phyloP scores from a whole-genome alignment of 148 eudicot species.

The Rhododendron molle region DNA sequence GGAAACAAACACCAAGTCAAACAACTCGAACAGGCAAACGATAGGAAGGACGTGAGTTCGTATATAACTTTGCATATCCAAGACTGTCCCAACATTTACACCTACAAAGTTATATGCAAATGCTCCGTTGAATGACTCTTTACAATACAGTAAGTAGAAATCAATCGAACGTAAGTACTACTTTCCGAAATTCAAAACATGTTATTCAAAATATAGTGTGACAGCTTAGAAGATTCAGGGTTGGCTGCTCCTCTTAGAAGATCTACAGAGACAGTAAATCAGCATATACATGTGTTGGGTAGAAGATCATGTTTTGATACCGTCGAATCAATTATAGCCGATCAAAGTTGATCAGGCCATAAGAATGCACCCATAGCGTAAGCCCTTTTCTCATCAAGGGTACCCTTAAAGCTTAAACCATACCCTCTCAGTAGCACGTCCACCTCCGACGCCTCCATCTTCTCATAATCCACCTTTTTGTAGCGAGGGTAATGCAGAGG shows the following conservation, averaged over 20 bases:
- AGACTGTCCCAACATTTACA: no score
- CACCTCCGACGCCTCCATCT: conserved; percentile 26
- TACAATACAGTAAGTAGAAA: neutral
- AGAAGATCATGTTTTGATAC: neutral
- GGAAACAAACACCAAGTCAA: neutral
- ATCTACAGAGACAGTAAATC: neutral
- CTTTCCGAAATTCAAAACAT: neutral
- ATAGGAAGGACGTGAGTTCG: neutral
- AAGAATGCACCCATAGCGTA: conserved; percentile 27
- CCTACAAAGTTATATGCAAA: neutral
- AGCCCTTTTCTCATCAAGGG: conserved; percentile 22
- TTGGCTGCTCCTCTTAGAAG: neutral
- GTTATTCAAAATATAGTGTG: neutral
- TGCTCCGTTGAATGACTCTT: neutral
- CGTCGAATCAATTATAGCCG: neutral
- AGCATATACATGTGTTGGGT: neutral
- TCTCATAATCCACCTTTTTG: conserved; percentile 18
- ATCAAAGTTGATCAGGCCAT: conserved; percentile 26
- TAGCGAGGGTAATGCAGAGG: conserved; percentile 33
- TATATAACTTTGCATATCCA: no score
- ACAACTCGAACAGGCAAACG: neutral
- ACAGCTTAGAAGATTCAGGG: neutral
- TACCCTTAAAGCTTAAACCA: conserved; percentile 8
- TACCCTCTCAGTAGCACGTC: conserved; percentile 19
- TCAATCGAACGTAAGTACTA: neutral